Percentiles rank a stretch among this genome's conserved stretches.
Conservation (phyloP, 2,329 filamentous ascomycete genomes). For the Ambrosiella cleistominuta region DNA sequence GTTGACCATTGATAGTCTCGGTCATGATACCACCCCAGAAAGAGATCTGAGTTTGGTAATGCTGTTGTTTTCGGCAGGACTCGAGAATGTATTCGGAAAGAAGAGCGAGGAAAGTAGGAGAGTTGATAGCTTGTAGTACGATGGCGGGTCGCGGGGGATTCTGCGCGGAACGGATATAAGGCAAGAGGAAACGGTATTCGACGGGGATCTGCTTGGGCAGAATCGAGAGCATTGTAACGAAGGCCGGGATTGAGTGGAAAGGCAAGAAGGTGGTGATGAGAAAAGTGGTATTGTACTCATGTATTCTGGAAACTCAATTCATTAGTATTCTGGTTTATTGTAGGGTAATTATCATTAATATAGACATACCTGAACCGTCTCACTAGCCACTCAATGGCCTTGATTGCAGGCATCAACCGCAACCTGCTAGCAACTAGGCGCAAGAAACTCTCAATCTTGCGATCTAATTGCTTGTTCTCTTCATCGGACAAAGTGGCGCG, state of each 20-base stretch:
- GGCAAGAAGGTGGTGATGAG: conserved; percentile 78
- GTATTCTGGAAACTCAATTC: conserved; percentile 39
- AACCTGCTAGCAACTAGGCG: conserved; percentile 60
- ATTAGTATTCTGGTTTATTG: background rate
- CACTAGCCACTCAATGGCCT: conserved; percentile 87
- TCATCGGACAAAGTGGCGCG: conserved; percentile 62
- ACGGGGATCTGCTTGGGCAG: conserved; percentile 57
- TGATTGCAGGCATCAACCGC: conserved; percentile 71
- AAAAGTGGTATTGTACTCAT: conserved; percentile 71
- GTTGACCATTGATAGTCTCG: conserved; percentile 66
- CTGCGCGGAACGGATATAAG: conserved; percentile 64
- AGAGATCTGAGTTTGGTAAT: conserved; percentile 60
- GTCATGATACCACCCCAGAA: conserved; percentile 87
- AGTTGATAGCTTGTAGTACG: conserved; percentile 67
- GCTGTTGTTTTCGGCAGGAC: conserved; percentile 51
- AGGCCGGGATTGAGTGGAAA: conserved; percentile 74
- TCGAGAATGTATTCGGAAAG: conserved; percentile 67
- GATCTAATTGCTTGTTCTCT: conserved; percentile 70
- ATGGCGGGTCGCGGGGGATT: conserved; percentile 64
- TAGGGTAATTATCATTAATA: background rate
- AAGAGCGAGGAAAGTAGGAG: conserved; percentile 54
- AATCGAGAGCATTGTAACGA: conserved; percentile 73
- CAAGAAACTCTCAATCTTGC: conserved; percentile 64
- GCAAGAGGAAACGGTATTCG: conserved; percentile 67
- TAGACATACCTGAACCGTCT: conserved; percentile 63